Base-by-base conservation (phyloP, 306 rosid genomes). In the Cicer judaicum region DNA sequence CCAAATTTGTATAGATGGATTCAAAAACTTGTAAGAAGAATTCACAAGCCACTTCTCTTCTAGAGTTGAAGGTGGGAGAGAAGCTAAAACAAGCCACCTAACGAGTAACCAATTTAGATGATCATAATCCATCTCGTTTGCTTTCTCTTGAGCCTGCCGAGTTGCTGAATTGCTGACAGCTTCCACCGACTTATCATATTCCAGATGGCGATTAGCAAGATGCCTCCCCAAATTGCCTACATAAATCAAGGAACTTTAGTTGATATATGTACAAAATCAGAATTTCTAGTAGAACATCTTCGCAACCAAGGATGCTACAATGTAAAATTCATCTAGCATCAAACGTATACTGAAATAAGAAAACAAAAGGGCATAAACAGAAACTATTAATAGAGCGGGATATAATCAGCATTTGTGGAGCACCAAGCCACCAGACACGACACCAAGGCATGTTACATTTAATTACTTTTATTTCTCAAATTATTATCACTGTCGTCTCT, bases 161-260 rank as follows among this genome's bases (percentile, higher is more conserved):
- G 88, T 79, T n/a, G 81, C 70, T 54, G 89, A 59, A 85, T 64
- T 87, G 76, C 67, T 69, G 49, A 84, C 78, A 71, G 76, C 82
- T 39, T 87, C 96, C 16, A 89, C 97, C 1, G 93, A 84, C 84
- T 89, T 90, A 74, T 95, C 98, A 48, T 95, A 95, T 10, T 93
- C 98, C 0, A 97, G 99, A 80, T 95, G 99, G 67, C 97, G 98
- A 84, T 90, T 89, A 78, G 87, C 88, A 41, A 95, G 93, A 79
- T 95, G 99, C 85, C 93, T 85, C 72, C 98, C 96, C 86, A 95
- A 79, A 87, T 95, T 95, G 14, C 99, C 99, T 92, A 77, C 82
- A 79, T 18, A 50, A 24, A 84, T 44, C 80, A 72, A 72, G 56
- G 59, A 75, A 87, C 43, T 66, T 59, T 5, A 73, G 70, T 49